Evolutionary conservation across 495 filamentous ascomycete genomes (phyloP), one percentile per base, ranked within the genome.

Genomic region (Tetracladium setigerum): DNA sequence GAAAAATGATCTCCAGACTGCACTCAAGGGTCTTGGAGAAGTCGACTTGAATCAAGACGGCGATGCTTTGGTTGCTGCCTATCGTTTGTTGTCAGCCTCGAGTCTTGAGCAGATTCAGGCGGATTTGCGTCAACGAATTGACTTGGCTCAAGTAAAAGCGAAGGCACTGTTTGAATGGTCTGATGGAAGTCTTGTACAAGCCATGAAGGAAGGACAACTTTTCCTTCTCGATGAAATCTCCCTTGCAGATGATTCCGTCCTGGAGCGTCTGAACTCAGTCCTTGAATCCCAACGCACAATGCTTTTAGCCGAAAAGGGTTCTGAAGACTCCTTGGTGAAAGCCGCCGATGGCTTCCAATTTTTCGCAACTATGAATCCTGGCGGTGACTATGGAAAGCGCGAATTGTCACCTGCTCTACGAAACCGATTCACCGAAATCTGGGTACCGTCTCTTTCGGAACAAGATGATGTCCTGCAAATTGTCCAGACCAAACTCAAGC

Each of bases 221-320:
- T 99, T 97, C 66, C 73, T 99, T 32, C 81, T 99, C 2, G 94
- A 99, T 58, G 94, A 99, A 62, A 95, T 99, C 37, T 99, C 94
- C 13, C 76, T 99, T 22, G 94, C 94, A 0, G 94, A 99, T 58
- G 94, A 99, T 65, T 96, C 94, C 12, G 94, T 99, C 5, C 70
- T 99, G 13, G 94, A 99, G 58, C 79, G 94, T 55, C 73, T 99
- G 17, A 99, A 99, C 67, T 96, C 91, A 62, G 94, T 95, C n/a
- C 76, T 99, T 2, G 94, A 99, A 58, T 79, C 92, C 18, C 75
- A 83, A 38, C 76, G 94, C 34, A 87, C 84, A 0, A 79, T 99
- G 24, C 72, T 95, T 11, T 77, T 99, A 15, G 94, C 94, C 2
- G 94, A 99, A 63, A 97, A 96, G 62, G 94, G 92, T 0, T 76